Evolutionary conservation across 306 rosid genomes (phyloP).

Genomic region (Corylus heterophylla): DNA sequence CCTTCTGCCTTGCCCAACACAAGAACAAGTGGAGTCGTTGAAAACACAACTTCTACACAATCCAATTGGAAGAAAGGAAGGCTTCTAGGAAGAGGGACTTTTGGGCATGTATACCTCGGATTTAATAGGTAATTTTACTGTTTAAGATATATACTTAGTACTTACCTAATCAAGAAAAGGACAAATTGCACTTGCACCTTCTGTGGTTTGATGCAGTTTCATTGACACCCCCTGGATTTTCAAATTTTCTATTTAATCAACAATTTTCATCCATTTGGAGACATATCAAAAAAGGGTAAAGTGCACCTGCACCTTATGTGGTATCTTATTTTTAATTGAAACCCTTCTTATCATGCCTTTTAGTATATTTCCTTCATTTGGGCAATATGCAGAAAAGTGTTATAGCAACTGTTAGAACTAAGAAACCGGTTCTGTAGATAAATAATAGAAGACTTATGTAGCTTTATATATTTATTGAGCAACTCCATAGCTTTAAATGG

Average conservation of each 20-base stretch:
- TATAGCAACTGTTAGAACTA: not conserved
- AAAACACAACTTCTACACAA: constrained; percentile 36
- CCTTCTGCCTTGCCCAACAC: constrained; percentile 59
- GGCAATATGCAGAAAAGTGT: not conserved
- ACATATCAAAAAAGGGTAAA: not conserved
- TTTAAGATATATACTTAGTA: not conserved
- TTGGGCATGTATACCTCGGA: constrained; percentile 93
- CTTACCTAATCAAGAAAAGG: constrained; percentile 8
- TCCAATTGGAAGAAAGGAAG: constrained; percentile 92
- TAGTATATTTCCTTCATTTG: not conserved
- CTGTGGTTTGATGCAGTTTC: not conserved
- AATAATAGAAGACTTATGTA: not conserved
- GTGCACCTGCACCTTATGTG: not conserved
- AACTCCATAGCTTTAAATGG: not conserved
- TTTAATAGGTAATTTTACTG: constrained; percentile 69
- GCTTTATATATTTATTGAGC: not conserved
- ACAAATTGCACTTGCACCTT: not conserved
- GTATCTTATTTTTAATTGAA: not conserved
- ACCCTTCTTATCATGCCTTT: not conserved
- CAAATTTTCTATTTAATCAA: not conserved
- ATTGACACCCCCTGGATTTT: not conserved
- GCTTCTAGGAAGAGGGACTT: constrained; percentile 94
- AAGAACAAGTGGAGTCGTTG: constrained; percentile 38
- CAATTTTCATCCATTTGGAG: not conserved
- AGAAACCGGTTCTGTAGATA: not conserved